Percentiles rank a stretch among this genome's conserved stretches.
Evolutionary conservation across 1,284 basidiomycete genomes (phyloP).

Genomic region (Ustilago esculenta): DNA sequence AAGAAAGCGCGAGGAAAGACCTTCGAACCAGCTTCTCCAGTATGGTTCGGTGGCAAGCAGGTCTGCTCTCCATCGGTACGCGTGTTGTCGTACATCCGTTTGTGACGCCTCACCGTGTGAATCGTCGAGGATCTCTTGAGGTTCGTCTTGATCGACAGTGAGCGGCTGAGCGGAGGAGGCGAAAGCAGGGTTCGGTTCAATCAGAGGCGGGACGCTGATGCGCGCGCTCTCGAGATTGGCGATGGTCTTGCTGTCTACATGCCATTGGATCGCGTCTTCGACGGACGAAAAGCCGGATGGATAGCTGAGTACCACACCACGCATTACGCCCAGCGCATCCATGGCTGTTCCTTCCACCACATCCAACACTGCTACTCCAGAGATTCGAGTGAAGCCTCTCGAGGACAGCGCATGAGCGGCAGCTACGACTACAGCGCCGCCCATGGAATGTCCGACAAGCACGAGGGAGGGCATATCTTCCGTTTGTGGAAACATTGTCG

Average conservation of each 20-base stretch:
- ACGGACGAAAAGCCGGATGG: slow-evolving; percentile 84
- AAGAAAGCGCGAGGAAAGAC: slow-evolving; percentile 82
- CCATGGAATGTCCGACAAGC: slow-evolving; percentile 68
- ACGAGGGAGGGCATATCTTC: slow-evolving; percentile 56
- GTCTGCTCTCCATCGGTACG: slow-evolving; percentile 80
- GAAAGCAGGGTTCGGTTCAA: slow-evolving; percentile 41
- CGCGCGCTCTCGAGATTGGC: slow-evolving; percentile 62
- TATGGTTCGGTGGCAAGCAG: slow-evolving; percentile 84
- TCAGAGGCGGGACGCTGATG: slow-evolving; percentile 59
- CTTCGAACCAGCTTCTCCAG: slow-evolving; percentile 93
- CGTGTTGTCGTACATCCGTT: neutral
- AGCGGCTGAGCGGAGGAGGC: neutral
- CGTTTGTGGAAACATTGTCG: slow-evolving; percentile 40
- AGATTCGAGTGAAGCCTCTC: slow-evolving; percentile 68
- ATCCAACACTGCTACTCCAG: slow-evolving; percentile 88
- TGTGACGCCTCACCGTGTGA: neutral
- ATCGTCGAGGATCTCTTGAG: slow-evolving; percentile 17
- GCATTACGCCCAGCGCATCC: slow-evolving; percentile 90
- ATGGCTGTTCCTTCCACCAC: slow-evolving; percentile 98
- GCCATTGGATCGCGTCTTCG: slow-evolving; percentile 91
- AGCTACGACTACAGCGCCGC: slow-evolving; percentile 57
- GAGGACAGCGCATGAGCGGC: slow-evolving; percentile 46
- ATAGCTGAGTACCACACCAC: slow-evolving; percentile 81
- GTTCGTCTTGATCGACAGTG: slow-evolving; percentile 11
- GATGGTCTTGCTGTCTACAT: slow-evolving; percentile 72